These are phyloP conservation scores for Pseudogymnoascus sp. DNA, from an alignment of 2,329 filamentous ascomycete species.

Conservation along the genomic window DNA sequence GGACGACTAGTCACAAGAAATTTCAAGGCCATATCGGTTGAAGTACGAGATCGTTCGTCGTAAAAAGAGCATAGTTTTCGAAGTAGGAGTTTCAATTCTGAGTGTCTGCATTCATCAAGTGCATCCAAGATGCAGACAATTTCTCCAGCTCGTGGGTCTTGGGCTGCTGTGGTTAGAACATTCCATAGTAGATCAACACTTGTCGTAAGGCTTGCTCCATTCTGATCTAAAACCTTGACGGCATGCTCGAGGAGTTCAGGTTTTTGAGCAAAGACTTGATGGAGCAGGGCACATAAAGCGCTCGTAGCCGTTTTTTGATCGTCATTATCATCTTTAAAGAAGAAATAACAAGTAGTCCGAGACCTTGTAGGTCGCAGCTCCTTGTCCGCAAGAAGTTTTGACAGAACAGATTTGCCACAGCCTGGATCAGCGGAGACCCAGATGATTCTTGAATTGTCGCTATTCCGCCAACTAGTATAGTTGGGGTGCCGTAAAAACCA, in stretches of 20 bases:
- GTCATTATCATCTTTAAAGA: slow-evolving; percentile 32
- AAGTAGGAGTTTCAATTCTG: slow-evolving; percentile 21
- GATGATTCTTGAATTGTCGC: slow-evolving; percentile 23
- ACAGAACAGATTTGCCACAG: slow-evolving; percentile 33
- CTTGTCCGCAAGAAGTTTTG: slow-evolving; percentile 28
- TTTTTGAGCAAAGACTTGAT: slow-evolving; percentile 31
- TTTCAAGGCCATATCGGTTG: slow-evolving; percentile 20
- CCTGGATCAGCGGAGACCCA: slow-evolving; percentile 34
- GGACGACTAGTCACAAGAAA: slow-evolving; percentile 32
- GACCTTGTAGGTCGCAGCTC: slow-evolving; percentile 15
- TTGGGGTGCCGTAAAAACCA: slow-evolving; percentile 28
- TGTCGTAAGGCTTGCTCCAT: slow-evolving; percentile 24
- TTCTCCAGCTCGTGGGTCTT: slow-evolving; percentile 23
- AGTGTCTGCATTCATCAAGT: slow-evolving; percentile 31
- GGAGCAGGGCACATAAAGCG: slow-evolving; percentile 34
- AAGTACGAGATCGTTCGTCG: neutral
- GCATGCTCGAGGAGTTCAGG: slow-evolving; percentile 29
- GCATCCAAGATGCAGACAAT: slow-evolving; percentile 33
- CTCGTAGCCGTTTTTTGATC: slow-evolving; percentile 29
- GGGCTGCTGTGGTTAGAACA: slow-evolving; percentile 24
- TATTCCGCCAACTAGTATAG: slow-evolving; percentile 25
- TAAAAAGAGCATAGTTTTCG: neutral
- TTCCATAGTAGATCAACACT: slow-evolving; percentile 26
- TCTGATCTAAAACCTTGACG: slow-evolving; percentile 17
- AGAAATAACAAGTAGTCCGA: slow-evolving; percentile 34